A percentile compares a stretch with the other conserved stretches of the same genome.
Conservation (phyloP, 2,329 filamentous ascomycete species). For the Ceratocystis colombiana region DNA sequence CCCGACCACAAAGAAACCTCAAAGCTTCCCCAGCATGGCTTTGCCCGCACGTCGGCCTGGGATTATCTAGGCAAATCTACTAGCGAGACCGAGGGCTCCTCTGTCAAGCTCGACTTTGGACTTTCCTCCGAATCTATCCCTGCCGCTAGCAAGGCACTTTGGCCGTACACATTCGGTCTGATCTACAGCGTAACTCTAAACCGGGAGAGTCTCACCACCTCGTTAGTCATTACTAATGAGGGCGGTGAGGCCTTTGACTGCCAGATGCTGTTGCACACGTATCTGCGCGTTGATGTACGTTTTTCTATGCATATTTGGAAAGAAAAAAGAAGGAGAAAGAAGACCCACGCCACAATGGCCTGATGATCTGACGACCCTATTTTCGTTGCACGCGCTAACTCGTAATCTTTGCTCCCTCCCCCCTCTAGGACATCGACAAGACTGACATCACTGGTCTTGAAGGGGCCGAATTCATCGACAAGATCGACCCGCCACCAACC, state of each 20-base stretch:
- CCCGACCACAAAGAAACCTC: constrained; percentile 67
- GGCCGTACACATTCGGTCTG: constrained; percentile 79
- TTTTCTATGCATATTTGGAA: constrained; percentile 22
- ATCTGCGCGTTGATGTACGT: constrained; percentile 67
- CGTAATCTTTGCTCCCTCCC: not conserved
- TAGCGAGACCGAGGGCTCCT: constrained; percentile 41
- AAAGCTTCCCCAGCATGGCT: constrained; percentile 81
- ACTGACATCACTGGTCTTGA: constrained; percentile 66
- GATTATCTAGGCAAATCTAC: constrained; percentile 82
- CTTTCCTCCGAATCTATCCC: constrained; percentile 64
- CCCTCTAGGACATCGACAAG: constrained; percentile 62
- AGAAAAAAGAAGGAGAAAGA: too few species aligned
- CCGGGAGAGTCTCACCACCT: constrained; percentile 64
- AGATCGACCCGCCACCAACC: constrained; percentile 56
- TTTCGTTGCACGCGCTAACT: not conserved
- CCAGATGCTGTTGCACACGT: constrained; percentile 84
- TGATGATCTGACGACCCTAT: not conserved
- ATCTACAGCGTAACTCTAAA: constrained; percentile 87
- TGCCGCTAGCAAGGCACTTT: constrained; percentile 57
- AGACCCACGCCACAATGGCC: too few species aligned
- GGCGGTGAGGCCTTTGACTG: constrained; percentile 76
- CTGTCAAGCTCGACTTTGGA: constrained; percentile 92
- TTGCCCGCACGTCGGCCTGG: constrained; percentile 83
- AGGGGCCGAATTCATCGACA: constrained; percentile 69
- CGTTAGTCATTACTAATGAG: constrained; percentile 81